Conservation (phyloP, 441 rosid genomes). For the Erysimum cheiri region DNA sequence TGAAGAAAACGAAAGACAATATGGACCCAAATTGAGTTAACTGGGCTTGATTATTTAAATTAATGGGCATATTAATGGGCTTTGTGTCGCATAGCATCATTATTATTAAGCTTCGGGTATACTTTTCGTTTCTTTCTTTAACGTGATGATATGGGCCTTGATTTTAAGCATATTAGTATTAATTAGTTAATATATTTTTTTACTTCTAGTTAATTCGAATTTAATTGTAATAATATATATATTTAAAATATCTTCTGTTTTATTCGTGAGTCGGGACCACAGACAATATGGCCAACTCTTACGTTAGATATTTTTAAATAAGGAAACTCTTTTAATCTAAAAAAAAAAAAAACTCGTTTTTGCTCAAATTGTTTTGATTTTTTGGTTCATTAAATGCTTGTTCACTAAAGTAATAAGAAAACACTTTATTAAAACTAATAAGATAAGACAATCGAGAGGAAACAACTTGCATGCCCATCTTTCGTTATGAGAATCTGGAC, state of each 20-base stretch:
- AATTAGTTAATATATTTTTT: neutral
- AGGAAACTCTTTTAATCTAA: neutral
- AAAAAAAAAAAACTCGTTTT: neutral
- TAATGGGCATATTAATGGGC: too few relatives aligned
- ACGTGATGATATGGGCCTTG: neutral
- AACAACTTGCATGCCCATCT: conserved; percentile 46
- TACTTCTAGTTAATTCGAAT: neutral
- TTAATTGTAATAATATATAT: neutral
- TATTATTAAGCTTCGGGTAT: neutral
- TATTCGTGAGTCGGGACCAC: conserved; percentile 12
- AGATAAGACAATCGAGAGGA: conserved; percentile 27
- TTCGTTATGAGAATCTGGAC: conserved; percentile 43
- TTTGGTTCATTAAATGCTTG: conserved; percentile 39
- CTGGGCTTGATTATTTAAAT: neutral
- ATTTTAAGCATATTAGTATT: neutral
- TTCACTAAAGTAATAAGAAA: conserved; percentile 38
- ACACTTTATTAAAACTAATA: conserved; percentile 22
- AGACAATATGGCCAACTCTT: conserved; percentile 17
- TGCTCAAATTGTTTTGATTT: conserved; percentile 11
- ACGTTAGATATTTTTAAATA: neutral
- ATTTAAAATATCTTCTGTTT: neutral
- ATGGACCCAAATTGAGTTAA: neutral
- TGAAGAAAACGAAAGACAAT: neutral
- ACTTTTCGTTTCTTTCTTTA: neutral
- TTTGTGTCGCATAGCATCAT: neutral